Evolutionary conservation across 768 basidiomycete genomes (phyloP), one percentile per base, ranked within the genome.

Genomic region (Lactarius deliciosus): DNA sequence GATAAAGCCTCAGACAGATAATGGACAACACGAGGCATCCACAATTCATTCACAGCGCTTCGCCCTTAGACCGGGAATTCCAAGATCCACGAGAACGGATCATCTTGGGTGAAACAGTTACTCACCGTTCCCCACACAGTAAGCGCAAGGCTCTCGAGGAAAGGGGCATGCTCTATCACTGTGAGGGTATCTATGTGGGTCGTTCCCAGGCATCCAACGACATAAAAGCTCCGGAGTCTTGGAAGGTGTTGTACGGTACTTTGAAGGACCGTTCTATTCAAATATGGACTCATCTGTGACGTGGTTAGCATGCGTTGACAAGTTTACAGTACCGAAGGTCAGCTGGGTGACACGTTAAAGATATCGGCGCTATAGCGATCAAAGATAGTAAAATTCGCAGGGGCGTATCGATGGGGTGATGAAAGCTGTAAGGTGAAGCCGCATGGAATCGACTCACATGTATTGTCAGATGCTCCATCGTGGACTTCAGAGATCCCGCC

Each of bases 121-220:
- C 86, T 65, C 64, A 90, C 89, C 65, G 82, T 64, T 61, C 90
- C 89, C 65, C 82, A 81, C 54, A 82, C 80, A 18, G 86, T 85
- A 34, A 91, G 77, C 1, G 88, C 86, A 0, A 92, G 77, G 64
- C 81, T 85, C 69, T 85, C 83, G 13, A 92, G 79, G 7, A 77
- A 72, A 0, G 88, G 88, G 0, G 83, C 85, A 57, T 84, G 68
- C 7, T 73, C 65, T 13, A 82, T 74, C 25, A 82, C 75, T 18
- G 75, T 76, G 38, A 91, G 77, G 8, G 89, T 76, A 40, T 74
- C 70, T 10, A 73, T 63, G 69, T 91, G 87, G 54, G 85, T 81
- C 40, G 88, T 73, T 65, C 84, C 83, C 7, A 81, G 74, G 73
- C 90, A 91, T 5, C 79, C 80, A 34, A 90, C 73, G 32, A 91